Evolutionary conservation across 2,329 filamentous ascomycete species (phyloP), one percentile per base, ranked within the genome.

Genomic region (Alternaria incomplexa): DNA sequence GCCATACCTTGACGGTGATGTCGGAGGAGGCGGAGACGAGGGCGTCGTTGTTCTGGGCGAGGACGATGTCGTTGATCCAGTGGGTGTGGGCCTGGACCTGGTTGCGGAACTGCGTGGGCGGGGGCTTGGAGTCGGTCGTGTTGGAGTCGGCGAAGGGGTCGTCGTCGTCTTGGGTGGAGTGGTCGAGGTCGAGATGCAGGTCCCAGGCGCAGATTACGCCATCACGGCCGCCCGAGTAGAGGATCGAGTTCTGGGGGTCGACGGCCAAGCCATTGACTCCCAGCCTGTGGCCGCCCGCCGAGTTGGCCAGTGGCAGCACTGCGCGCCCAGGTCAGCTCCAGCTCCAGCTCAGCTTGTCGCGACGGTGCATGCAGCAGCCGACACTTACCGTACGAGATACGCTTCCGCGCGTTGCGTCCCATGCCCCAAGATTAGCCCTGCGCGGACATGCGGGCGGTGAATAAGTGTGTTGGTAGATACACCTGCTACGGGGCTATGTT

Each of bases 191-290:
- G 75, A 92, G 88, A 74, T 93, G 88, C 56, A 97, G 84, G 80
- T 98, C 90, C 96, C 96, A 99, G 64, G 95, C 93, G 83, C 96
- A 99, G 70, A 99, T 91, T 54, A 96, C 91, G 72, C 96, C 96
- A 81, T 99, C 96, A 77, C 96, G 91, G 63, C 96, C 96, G 69
- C 93, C 96, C 48, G 96, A 97, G 83, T 98, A 99, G 74, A 99
- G 86, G 65, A 97, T 93, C 59, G 91, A 92, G 80, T 91, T 92
- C 70, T 90, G 86, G 65, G 86, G 85, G 81, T 98, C 96, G 68
- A 97, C 90, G 56, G 93, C 93, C 64, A 99, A 88, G 66, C 95
- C 94, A 85, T 98, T 97, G 72, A 99, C 93, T 68, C 96, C 96
- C 60, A 98, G 89, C 73, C 94, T 87, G 84, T 99, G 96, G 61